A percentile compares a stretch with the other conserved stretches of the same genome.
Conservation (phyloP, 345 rosid genomes). For the Bruguiera sexangula region DNA sequence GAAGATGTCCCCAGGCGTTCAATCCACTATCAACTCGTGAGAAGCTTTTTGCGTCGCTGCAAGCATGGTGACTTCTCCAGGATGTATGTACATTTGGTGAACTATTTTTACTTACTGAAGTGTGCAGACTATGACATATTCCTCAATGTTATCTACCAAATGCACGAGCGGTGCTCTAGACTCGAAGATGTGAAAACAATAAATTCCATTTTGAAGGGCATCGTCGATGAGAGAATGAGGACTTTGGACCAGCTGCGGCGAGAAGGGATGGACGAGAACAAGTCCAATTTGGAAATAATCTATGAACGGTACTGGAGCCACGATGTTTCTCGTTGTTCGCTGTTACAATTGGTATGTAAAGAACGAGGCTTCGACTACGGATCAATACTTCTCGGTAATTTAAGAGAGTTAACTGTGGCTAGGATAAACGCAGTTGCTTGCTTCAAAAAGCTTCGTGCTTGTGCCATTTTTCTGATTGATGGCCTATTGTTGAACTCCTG, state of each 20-base stretch:
- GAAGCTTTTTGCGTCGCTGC: background rate
- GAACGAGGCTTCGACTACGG: background rate
- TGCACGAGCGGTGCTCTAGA: background rate
- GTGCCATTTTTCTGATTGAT: no score
- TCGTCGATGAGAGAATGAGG: background rate
- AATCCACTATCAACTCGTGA: background rate
- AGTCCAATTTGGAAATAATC: no score
- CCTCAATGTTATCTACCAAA: background rate
- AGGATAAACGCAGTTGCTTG: no score
- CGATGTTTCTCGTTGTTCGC: background rate
- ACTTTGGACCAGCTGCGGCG: background rate
- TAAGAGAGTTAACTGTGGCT: no score
- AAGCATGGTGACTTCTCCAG: background rate
- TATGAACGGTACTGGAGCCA: background rate
- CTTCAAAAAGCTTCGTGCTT: no score
- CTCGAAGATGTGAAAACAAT: background rate
- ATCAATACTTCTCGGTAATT: no score
- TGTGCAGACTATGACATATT: background rate
- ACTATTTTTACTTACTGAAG: background rate
- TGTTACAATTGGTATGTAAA: background rate
- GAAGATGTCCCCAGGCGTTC: background rate
- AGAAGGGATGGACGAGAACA: background rate
- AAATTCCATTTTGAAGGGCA: background rate
- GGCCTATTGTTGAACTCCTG: no score
- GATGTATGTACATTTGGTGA: background rate